phyloP scores from a whole-genome alignment of 139 green algal species.

The Volvox africanus region DNA sequence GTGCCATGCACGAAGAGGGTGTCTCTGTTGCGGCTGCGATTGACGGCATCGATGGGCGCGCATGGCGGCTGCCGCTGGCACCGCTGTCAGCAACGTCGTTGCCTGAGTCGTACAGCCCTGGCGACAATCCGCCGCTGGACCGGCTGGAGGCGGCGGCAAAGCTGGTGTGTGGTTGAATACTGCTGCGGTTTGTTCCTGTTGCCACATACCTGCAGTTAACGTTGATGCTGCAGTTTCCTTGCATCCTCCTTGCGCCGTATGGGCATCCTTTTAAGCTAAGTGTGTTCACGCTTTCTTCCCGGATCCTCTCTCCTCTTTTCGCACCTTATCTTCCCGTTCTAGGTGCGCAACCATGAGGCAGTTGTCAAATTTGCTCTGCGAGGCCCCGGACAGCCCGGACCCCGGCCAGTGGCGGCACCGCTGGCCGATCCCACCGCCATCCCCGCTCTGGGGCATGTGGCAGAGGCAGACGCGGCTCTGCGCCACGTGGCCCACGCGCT shows the following conservation, averaged over 20 bases:
- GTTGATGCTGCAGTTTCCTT: no score
- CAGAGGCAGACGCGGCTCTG: conserved; percentile 72
- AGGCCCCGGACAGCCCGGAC: conserved; percentile 74
- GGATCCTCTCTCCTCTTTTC: no score
- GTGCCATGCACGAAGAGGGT: conserved; percentile 67
- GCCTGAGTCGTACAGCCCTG: conserved; percentile 77
- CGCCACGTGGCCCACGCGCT: conserved; percentile 87
- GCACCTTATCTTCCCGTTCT: neutral
- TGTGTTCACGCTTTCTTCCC: no score
- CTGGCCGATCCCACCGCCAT: conserved; percentile 85
- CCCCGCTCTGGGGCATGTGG: conserved; percentile 59
- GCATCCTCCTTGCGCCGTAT: no score
- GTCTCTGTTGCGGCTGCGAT: conserved; percentile 71
- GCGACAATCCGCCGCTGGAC: conserved; percentile 77
- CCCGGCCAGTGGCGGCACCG: conserved; percentile 78
- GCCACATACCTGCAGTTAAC: neutral
- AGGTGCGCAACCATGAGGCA: conserved; percentile 78
- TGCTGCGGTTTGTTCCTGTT: no score
- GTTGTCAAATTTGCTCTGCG: conserved; percentile 87
- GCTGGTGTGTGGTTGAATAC: conserved; percentile 61
- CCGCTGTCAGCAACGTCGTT: conserved; percentile 70
- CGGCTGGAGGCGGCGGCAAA: conserved; percentile 72
- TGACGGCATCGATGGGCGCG: conserved; percentile 77
- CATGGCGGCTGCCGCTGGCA: conserved; percentile 87
- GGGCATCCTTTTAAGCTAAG: no score